Conservation (phyloP, 257 asterid species). For the Solanum commersonii region DNA sequence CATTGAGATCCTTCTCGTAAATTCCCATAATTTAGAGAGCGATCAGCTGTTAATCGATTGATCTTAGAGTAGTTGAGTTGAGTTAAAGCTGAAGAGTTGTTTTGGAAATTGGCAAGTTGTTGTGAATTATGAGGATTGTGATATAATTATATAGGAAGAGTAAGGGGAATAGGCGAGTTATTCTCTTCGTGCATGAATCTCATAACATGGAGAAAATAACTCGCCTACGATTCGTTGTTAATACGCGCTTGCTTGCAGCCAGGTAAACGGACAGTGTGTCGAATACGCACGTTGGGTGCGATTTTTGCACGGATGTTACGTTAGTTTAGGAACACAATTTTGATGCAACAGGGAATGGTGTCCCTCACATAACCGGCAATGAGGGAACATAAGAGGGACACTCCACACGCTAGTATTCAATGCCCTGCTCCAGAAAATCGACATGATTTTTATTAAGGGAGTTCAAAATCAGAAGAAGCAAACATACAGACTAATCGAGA, state of each 20-base stretch:
- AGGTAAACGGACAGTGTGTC: background rate
- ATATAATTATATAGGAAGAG: conserved; percentile 14
- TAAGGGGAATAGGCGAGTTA: background rate
- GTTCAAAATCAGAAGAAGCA: too few species aligned
- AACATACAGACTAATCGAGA: too few species aligned
- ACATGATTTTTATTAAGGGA: background rate
- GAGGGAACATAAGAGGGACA: conserved; percentile 30
- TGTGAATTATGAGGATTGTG: background rate
- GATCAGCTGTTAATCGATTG: background rate
- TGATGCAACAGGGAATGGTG: conserved; percentile 1
- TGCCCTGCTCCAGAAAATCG: conserved; percentile 8
- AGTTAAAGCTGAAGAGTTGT: too few species aligned
- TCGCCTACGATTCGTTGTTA: background rate
- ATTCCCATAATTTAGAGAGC: background rate
- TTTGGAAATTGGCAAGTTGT: background rate
- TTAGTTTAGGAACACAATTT: conserved; percentile 3
- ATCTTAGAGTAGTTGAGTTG: too few species aligned
- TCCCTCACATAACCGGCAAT: conserved; percentile 1
- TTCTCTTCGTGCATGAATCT: conserved; percentile 9
- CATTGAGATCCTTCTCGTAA: conserved; percentile 33
- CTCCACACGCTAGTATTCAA: conserved; percentile 15
- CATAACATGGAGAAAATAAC: background rate
- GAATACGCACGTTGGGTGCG: background rate
- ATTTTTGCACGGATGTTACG: background rate
- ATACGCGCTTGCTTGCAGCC: background rate